Conservation (phyloP, 129 eudicot genomes). For the Flaveria sonorensis region DNA sequence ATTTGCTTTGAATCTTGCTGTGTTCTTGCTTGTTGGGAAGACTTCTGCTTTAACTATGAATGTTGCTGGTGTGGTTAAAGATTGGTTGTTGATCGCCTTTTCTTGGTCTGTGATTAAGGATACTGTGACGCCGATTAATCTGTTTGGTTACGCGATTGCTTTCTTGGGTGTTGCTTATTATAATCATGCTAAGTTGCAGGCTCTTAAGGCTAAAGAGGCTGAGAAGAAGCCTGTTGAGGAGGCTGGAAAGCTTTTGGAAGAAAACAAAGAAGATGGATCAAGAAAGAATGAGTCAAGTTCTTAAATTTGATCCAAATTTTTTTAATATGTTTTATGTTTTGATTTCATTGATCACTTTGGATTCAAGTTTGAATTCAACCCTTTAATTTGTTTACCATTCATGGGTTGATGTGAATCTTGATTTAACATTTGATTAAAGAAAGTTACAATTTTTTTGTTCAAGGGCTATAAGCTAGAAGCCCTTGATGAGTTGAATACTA, state of each 20-base stretch:
- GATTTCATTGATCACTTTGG: neutral
- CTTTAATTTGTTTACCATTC: too few species aligned
- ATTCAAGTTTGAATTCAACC: too few species aligned
- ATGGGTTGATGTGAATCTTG: neutral
- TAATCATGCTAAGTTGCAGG: slow-evolving; percentile 53
- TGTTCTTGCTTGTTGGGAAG: slow-evolving; percentile 82
- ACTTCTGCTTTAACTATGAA: slow-evolving; percentile 93
- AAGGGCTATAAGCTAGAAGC: too few species aligned
- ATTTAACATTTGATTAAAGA: too few species aligned
- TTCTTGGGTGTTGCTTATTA: slow-evolving; percentile 71
- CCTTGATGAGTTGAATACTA: too few species aligned
- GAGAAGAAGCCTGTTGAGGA: slow-evolving; percentile 56
- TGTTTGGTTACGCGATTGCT: slow-evolving; percentile 67
- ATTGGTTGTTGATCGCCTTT: slow-evolving; percentile 76
- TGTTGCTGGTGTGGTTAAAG: slow-evolving; percentile 88
- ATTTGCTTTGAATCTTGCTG: slow-evolving; percentile 70
- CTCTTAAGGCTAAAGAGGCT: slow-evolving; percentile 48
- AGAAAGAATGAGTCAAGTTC: slow-evolving; percentile 28
- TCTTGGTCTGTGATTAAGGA: slow-evolving; percentile 89
- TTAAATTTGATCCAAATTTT: neutral
- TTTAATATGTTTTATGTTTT: neutral
- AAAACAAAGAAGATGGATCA: slow-evolving; percentile 24
- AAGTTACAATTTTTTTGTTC: too few species aligned
- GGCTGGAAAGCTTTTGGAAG: slow-evolving; percentile 47
- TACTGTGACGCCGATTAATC: slow-evolving; percentile 58